Evolutionary conservation across 805 yeast species (phyloP).

Genomic region (Ogataea kodamae): DNA sequence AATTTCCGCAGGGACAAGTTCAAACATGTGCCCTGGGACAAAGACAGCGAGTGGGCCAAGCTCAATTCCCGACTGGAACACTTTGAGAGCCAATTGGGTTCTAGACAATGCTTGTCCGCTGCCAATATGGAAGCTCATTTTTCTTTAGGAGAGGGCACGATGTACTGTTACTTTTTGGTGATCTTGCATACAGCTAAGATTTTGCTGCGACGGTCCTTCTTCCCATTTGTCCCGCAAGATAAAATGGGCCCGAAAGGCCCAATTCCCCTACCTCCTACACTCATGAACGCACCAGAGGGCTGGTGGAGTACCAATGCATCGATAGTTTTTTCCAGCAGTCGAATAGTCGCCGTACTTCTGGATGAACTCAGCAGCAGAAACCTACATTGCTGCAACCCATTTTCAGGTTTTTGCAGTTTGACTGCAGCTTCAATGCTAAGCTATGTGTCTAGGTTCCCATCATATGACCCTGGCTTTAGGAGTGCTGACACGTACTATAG

Average conservation of each 20-base stretch:
- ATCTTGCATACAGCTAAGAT: slow-evolving; percentile 8
- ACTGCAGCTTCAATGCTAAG: slow-evolving; percentile 18
- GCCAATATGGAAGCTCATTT: slow-evolving; percentile 14
- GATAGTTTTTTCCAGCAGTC: slow-evolving; percentile 12
- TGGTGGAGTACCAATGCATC: slow-evolving; percentile 18
- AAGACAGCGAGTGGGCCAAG: slow-evolving; percentile 12
- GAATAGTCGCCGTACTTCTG: slow-evolving; percentile 7
- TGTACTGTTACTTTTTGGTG: slow-evolving; percentile 15
- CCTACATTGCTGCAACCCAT: slow-evolving; percentile 11
- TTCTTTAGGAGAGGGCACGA: slow-evolving; percentile 13
- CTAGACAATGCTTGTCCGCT: slow-evolving; percentile 9
- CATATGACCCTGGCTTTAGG: slow-evolving; percentile 14
- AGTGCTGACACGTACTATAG: slow-evolving; percentile 12
- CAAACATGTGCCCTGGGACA: slow-evolving; percentile 16
- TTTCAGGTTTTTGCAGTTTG: slow-evolving; percentile 14
- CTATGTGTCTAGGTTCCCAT: slow-evolving; percentile 13
- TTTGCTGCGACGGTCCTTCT: slow-evolving; percentile 14
- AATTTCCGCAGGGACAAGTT: slow-evolving; percentile 10
- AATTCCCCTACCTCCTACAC: slow-evolving; percentile 3
- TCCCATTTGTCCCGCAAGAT: slow-evolving; percentile 19
- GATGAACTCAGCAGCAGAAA: slow-evolving; percentile 9
- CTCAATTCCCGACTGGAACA: slow-evolving; percentile 6
- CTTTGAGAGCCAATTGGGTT: slow-evolving; percentile 15
- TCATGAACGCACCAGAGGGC: slow-evolving; percentile 12
- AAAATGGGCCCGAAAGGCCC: slow-evolving; percentile 19